Conservation (phyloP, 2,329 filamentous ascomycete genomes). For the Elsinoe perseae region DNA sequence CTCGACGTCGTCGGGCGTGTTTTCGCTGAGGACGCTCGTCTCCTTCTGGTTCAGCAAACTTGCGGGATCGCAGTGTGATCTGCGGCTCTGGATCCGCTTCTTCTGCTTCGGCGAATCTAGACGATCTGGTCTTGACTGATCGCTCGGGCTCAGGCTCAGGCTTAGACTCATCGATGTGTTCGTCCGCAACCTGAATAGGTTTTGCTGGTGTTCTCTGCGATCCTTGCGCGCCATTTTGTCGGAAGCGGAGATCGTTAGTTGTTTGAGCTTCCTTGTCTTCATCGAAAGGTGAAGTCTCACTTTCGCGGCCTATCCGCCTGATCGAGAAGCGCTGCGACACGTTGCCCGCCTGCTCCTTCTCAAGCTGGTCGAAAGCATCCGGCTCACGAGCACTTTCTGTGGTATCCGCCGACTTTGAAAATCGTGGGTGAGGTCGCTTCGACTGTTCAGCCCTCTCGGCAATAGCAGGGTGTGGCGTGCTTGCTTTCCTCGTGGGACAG, state of each 20-base stretch:
- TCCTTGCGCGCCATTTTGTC: neutral
- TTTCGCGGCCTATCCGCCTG: neutral
- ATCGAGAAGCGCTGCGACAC: neutral
- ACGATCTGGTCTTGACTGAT: neutral
- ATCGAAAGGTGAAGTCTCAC: neutral
- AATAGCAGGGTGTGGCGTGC: neutral
- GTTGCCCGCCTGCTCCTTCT: slow-evolving; percentile 14
- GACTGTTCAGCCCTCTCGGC: neutral
- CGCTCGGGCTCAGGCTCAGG: neutral
- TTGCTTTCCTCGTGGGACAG: slow-evolving; percentile 12
- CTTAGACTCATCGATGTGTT: neutral
- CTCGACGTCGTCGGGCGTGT: slow-evolving; percentile 20
- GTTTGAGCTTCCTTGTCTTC: neutral
- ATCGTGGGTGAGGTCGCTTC: neutral
- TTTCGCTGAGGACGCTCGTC: slow-evolving; percentile 20
- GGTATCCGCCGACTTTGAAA: slow-evolving; percentile 2
- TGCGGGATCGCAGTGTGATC: slow-evolving; percentile 9
- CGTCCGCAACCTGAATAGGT: neutral
- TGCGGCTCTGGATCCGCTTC: slow-evolving; percentile 17
- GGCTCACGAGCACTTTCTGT: neutral
- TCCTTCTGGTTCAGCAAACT: slow-evolving; percentile 19
- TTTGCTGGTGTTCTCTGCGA: neutral
- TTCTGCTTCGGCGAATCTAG: slow-evolving; percentile 7
- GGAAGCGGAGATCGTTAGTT: neutral
- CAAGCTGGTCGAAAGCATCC: slow-evolving; percentile 16